These are phyloP conservation scores for Cordyceps tenuipes DNA, from an alignment of 2,329 filamentous ascomycete genomes.

Conservation along the genomic window DNA sequence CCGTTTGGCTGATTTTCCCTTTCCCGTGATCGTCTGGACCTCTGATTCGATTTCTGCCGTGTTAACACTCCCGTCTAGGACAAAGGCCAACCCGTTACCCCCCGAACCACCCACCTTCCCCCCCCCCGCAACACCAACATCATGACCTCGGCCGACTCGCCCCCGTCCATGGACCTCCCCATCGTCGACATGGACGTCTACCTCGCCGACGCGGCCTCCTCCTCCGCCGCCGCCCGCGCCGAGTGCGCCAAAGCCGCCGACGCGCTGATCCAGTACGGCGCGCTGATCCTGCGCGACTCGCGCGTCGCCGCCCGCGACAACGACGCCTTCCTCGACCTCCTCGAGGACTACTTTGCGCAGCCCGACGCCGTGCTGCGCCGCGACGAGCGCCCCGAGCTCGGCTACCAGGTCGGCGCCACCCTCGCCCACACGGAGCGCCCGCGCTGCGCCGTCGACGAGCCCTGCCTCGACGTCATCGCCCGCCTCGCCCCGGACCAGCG, in stretches of 20 bases:
- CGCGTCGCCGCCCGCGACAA: conserved; percentile 50
- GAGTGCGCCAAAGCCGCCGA: conserved; percentile 47
- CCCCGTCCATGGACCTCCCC: conserved; percentile 45
- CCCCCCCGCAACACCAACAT: neutral
- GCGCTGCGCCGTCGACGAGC: conserved; percentile 54
- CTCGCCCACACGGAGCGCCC: conserved; percentile 56
- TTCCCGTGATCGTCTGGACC: neutral
- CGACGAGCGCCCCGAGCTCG: conserved; percentile 50
- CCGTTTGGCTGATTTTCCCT: no score
- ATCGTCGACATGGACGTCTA: conserved; percentile 53
- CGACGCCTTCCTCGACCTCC: conserved; percentile 48
- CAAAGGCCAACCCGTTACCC: neutral
- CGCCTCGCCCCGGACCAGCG: conserved; percentile 46
- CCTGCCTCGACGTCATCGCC: conserved; percentile 48
- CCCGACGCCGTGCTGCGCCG: conserved; percentile 34
- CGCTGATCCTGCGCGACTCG: conserved; percentile 51
- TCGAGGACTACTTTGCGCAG: conserved; percentile 59
- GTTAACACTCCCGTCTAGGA: neutral
- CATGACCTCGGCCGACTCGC: conserved; percentile 9
- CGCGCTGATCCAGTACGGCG: conserved; percentile 52
- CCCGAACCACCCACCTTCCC: neutral
- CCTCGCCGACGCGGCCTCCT: conserved; percentile 33
- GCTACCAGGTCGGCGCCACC: conserved; percentile 54
- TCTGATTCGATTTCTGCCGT: neutral
- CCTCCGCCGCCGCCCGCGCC: conserved; percentile 35